phyloP scores from a whole-genome alignment of 139 green algal genomes.

The Coelastrella sp. region DNA sequence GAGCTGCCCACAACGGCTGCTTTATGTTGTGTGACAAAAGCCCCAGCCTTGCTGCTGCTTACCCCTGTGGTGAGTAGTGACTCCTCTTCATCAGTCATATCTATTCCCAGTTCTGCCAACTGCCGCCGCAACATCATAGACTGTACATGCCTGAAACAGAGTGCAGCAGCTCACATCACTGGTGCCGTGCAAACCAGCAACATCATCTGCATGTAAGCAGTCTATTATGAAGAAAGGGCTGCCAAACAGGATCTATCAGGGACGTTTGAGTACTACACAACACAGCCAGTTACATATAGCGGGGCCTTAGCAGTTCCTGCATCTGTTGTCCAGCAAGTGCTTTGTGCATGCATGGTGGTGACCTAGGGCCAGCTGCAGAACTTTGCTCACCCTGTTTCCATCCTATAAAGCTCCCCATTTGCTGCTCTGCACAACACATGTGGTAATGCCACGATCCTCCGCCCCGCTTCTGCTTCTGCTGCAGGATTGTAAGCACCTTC shows the following conservation, averaged over 20 bases:
- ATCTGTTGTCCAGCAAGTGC: background rate
- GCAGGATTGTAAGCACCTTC: background rate
- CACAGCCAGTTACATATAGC: too few species aligned
- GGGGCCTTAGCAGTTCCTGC: too few species aligned
- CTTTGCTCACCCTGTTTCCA: slow-evolving; percentile 8
- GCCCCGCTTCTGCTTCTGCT: background rate
- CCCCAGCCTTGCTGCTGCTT: background rate
- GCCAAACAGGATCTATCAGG: too few species aligned
- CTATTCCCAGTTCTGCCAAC: slow-evolving; percentile 6
- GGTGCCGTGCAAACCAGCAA: background rate
- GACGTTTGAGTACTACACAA: too few species aligned
- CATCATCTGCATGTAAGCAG: too few species aligned
- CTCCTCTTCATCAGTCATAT: slow-evolving; percentile 14
- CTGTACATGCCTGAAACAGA: slow-evolving; percentile 24
- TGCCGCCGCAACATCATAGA: slow-evolving; percentile 17
- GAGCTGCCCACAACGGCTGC: background rate
- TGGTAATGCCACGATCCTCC: slow-evolving; percentile 28
- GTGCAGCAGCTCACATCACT: background rate
- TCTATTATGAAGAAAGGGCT: too few species aligned
- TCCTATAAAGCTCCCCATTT: slow-evolving; percentile 33
- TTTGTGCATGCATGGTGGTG: background rate
- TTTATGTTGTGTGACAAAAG: background rate
- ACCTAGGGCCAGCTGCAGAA: too few species aligned
- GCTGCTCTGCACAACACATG: slow-evolving; percentile 33
- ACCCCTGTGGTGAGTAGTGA: background rate